Evolutionary conservation across 306 rosid genomes (phyloP).

Genomic region (Alnus rubra): DNA sequence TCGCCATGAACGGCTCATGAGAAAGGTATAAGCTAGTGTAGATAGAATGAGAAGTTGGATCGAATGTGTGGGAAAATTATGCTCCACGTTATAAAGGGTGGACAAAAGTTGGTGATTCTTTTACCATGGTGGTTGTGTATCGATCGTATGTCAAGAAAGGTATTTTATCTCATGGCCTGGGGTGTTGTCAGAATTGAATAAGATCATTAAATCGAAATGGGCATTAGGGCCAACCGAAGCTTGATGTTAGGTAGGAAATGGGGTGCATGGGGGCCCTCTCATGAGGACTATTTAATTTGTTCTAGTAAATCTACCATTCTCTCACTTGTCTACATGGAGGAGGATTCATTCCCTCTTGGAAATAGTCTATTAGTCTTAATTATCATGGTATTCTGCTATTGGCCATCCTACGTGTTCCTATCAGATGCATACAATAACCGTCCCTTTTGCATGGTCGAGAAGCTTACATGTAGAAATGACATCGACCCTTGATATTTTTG

Average conservation of each 20-base stretch:
- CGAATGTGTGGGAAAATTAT: slow-evolving; percentile 41
- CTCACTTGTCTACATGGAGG: neutral
- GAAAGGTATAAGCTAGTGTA: neutral
- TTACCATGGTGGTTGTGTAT: slow-evolving; percentile 20
- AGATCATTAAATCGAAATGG: slow-evolving; percentile 17
- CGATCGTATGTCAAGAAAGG: slow-evolving; percentile 29
- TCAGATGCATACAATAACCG: too few relatives aligned
- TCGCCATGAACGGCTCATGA: slow-evolving; percentile 32
- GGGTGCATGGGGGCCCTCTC: neutral
- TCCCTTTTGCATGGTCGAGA: too few relatives aligned
- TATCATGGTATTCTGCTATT: neutral
- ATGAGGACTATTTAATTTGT: neutral
- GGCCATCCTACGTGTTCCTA: neutral
- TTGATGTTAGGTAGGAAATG: slow-evolving; percentile 10
- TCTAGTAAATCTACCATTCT: neutral
- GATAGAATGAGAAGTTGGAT: neutral
- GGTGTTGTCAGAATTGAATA: slow-evolving; percentile 32
- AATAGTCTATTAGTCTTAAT: slow-evolving; percentile 6
- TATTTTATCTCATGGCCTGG: neutral
- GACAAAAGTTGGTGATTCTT: slow-evolving; percentile 10
- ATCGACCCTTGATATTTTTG: too few relatives aligned
- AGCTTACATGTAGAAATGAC: too few relatives aligned
- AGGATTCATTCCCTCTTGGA: neutral
- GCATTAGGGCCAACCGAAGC: slow-evolving; percentile 18
- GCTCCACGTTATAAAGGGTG: slow-evolving; percentile 46